Percentiles rank a stretch among this genome's conserved stretches.
Evolutionary conservation across 805 yeast species (phyloP).

Genomic region (Saturnispora sanitii): DNA sequence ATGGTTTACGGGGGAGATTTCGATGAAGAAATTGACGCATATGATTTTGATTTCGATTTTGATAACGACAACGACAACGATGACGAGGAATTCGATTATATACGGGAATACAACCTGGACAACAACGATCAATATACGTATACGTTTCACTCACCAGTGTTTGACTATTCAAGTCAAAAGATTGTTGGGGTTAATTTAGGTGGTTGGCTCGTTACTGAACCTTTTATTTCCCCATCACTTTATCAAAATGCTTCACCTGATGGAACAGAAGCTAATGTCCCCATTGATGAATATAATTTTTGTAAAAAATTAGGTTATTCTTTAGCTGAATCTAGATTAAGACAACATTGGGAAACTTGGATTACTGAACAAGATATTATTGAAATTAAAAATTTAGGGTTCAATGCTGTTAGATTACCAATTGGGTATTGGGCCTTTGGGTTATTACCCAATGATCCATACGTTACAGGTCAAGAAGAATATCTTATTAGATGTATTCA

Average conservation of each 20-base stretch:
- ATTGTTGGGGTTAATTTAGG: constrained; percentile 47
- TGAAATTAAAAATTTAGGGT: constrained; percentile 41
- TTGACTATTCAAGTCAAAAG: constrained; percentile 20
- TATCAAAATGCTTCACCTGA: constrained; percentile 28
- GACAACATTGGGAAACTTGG: constrained; percentile 48
- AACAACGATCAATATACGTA: not conserved
- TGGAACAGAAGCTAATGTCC: constrained; percentile 26
- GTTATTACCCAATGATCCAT: constrained; percentile 59
- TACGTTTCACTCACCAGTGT: not conserved
- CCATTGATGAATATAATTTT: constrained; percentile 53
- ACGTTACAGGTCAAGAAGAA: constrained; percentile 68
- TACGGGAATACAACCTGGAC: constrained; percentile 4
- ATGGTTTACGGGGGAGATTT: not conserved
- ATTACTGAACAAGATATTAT: constrained; percentile 49
- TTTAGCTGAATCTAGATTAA: constrained; percentile 33
- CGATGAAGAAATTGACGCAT: not conserved
- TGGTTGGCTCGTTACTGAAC: constrained; percentile 67
- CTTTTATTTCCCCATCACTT: constrained; percentile 58
- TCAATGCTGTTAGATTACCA: constrained; percentile 82
- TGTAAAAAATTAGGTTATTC: constrained; percentile 40
- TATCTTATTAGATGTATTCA: constrained; percentile 67
- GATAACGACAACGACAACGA: constrained; percentile 5
- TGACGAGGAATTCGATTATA: too few relatives aligned
- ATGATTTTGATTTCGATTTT: constrained; percentile 4
- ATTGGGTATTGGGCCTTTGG: constrained; percentile 92